Evolutionary conservation across 257 asterid genomes (phyloP).

Genomic region (Pogostemon cablin): DNA sequence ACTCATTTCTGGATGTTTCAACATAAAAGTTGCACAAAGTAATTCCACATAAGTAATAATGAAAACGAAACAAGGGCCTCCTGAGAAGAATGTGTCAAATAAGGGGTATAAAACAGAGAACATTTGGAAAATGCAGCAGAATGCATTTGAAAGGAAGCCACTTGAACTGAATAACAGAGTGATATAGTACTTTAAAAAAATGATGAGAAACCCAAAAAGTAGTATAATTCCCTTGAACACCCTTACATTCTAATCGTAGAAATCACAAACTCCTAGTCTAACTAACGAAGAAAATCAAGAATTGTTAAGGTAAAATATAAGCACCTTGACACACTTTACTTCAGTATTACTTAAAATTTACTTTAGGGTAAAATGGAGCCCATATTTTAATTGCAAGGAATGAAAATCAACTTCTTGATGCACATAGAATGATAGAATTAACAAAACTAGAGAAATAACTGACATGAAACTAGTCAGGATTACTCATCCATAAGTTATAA

Average conservation of each 20-base stretch:
- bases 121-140: constrained; percentile 7
- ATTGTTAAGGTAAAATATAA: background rate
- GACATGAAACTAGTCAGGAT: background rate
- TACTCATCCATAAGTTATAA: background rate
- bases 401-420: background rate
- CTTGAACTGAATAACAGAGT: background rate
- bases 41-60: background rate
- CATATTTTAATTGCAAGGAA: background rate
- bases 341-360: background rate
- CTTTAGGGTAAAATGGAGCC: background rate
- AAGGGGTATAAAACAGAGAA: background rate
- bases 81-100: background rate
- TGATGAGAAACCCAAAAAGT: background rate
- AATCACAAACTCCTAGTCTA: background rate
- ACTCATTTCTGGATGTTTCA: background rate
- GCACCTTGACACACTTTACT: background rate
- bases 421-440: background rate
- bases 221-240: background rate
- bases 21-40: background rate
- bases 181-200: background rate
- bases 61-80: background rate
- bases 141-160: background rate
- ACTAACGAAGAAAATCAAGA: constrained; percentile 4
- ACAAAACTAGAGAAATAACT: constrained; percentile 5
- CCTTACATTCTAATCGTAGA: background rate